Conservation (phyloP, 768 basidiomycete species). For the Serpula lacrymans region DNA sequence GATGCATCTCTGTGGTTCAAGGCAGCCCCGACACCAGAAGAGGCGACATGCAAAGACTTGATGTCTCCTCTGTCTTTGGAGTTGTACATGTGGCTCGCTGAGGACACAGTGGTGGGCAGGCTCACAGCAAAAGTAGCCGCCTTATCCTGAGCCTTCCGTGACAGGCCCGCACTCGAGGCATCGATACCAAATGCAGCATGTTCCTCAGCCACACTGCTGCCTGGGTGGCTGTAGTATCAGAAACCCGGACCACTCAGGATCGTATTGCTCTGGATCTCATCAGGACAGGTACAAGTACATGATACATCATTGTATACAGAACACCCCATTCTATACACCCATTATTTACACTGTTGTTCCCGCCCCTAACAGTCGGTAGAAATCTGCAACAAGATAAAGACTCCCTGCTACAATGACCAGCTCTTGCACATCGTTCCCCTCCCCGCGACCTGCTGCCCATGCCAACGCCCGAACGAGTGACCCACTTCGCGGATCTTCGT, state of each 20-base stretch:
- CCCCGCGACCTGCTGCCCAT: conserved; percentile 29
- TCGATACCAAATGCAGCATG: too few relatives aligned
- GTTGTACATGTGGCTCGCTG: background rate
- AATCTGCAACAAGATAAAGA: conserved; percentile 91
- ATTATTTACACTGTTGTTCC: background rate
- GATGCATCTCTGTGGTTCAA: conserved; percentile 30
- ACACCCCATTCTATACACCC: background rate
- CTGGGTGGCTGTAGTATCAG: too few relatives aligned
- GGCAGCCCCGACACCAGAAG: conserved; percentile 5
- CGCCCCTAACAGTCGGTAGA: conserved; percentile 56
- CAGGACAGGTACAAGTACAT: background rate
- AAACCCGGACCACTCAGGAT: too few relatives aligned
- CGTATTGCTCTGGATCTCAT: too few relatives aligned
- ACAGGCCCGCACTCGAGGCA: too few relatives aligned
- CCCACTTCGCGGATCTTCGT: conserved; percentile 25
- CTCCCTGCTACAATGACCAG: conserved; percentile 84
- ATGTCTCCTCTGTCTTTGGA: conserved; percentile 9
- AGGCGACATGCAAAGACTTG: conserved; percentile 8
- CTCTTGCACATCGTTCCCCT: conserved; percentile 25
- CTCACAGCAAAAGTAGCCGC: too few relatives aligned
- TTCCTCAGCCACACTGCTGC: too few relatives aligned
- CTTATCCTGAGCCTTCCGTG: too few relatives aligned
- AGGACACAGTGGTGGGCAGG: background rate
- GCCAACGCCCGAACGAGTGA: conserved; percentile 48
- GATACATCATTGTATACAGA: background rate